Base-by-base conservation (phyloP, 1,139 yeast genomes). In the Saccharomyces hybrid region DNA sequence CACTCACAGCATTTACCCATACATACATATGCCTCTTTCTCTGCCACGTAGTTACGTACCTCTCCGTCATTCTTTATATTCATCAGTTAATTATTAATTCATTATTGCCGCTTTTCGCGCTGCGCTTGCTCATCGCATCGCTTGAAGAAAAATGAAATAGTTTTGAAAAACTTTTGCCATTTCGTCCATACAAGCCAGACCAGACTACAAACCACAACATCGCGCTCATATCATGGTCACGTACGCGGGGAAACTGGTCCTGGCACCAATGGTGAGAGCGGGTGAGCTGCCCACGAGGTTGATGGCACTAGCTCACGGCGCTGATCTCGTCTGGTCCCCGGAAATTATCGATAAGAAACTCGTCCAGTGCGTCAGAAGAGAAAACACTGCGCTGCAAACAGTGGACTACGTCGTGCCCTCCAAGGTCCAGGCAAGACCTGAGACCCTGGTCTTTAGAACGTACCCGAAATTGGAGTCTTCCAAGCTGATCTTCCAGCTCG, bases 221-320 rank as follows among this genome's bases (percentile, higher is more conserved):
- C 44, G 1, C 44, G 13, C 44, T 9, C 7, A 38, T 16, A 38
- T 8, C 44, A 38, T 38, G 44, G 44, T 38, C 13, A 38, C 25
- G 44, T 38, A 38, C 13, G 44, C 76, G 47, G 93, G 95, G 1
- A 88, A 88, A 64, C 72, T 90, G 55, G 95, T 86, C 28, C 78
- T 91, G 49, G 98, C 98, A 0, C 98, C 98, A 0, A 91, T 91
- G 98, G 97, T 93, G 54, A 78, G 99, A 48, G 87, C 93, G 49
- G 96, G 98, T 11, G 99, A 93, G 72, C 79, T 93, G 16, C 98
- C 99, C 7, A 84, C 91, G 13, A 76, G 99, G 53, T 75, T 91
- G 9, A 70, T 91, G 62, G 83, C 97, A 0, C 75, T 93, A 31
- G 80, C 79, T 59, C 78, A 88, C 68, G 97, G 97, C 0, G 97